Base-by-base conservation (phyloP, 805 yeast genomes). In the Candida sanyiensis region DNA sequence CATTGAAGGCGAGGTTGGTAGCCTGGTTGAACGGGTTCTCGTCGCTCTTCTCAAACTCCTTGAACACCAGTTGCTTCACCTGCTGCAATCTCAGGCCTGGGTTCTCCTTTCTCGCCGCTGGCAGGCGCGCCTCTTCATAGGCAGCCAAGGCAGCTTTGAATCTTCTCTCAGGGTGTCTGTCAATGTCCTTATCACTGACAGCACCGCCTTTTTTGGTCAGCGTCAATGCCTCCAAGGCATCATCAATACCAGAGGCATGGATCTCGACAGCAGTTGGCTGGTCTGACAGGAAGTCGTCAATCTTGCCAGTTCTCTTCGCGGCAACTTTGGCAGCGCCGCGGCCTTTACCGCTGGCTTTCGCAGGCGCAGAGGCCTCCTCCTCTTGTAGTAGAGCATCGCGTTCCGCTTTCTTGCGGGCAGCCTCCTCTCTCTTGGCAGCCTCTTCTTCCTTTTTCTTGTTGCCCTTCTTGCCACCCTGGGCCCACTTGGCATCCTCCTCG, bases 91-190 rank as follows among this genome's bases (percentile, higher is more conserved):
- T 73, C 50, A 85, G 67, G 11, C 95, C 95, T 5, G 89, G 88
- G 50, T 79, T 67, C 59, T 85, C 95, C 57, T 77, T 70, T 61
- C 80, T 77, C 39, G 81, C 41, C 53, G 81, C 86, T 5, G 93
- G 90, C 29, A 82, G 56, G 51, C 90, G 71, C 40, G 69, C 64
- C 45, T 79, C 90, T 51, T 84, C 86, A 53, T 63, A 85, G 1
- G 84, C 86, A 10, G 75, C 69, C 40, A 68, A 67, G 0, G 95
- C 95, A 19, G 90, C 86, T 65, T 84, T 85, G 62, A 80, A 83
- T 56, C 95, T 74, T 62, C 94, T 75, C 66, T 85, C 95, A 8
- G 95, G 95, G 51, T 85, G 95, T 59, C 87, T 77, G 44, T 85
- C 95, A 37, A 85, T 67, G 37, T 77, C 85, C 53, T 78, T 78